These are phyloP conservation scores for Pseudogymnoascus sp. DNA, from an alignment of 2,329 filamentous ascomycete species.

Conservation along the genomic window DNA sequence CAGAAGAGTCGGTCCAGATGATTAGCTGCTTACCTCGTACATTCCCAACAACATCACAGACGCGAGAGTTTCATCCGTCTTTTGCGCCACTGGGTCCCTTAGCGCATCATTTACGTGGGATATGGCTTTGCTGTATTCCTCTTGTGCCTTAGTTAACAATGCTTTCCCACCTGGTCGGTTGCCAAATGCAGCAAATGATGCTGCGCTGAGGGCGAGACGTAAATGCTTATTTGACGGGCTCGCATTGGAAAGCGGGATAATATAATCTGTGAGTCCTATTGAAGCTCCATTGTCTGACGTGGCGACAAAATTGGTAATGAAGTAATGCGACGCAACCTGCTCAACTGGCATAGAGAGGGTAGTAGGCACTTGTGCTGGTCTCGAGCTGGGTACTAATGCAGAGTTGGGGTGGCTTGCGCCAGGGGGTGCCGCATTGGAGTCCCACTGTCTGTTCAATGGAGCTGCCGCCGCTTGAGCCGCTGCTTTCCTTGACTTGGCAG, in stretches of 20 bases:
- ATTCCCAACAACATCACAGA: conserved; percentile 51
- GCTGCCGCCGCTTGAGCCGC: neutral
- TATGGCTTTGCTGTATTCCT: conserved; percentile 47
- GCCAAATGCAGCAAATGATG: conserved; percentile 47
- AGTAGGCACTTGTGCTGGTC: conserved; percentile 22
- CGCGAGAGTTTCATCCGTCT: conserved; percentile 49
- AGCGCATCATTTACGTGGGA: conserved; percentile 44
- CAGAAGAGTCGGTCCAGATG: neutral
- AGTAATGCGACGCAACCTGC: conserved; percentile 49
- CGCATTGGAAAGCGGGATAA: conserved; percentile 45
- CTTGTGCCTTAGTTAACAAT: conserved; percentile 35
- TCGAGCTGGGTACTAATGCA: conserved; percentile 12
- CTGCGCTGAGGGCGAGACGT: conserved; percentile 49
- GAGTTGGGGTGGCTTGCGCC: neutral
- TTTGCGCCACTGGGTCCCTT: conserved; percentile 39
- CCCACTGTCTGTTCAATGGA: neutral
- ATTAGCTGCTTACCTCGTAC: conserved; percentile 40
- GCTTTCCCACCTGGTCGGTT: conserved; percentile 37
- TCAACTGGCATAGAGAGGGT: conserved; percentile 41
- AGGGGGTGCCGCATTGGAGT: neutral
- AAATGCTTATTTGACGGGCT: conserved; percentile 39
- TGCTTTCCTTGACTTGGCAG: neutral
- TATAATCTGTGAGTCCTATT: conserved; percentile 50
- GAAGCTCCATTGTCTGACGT: conserved; percentile 41
- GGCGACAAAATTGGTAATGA: conserved; percentile 52